Percentiles rank a stretch among this genome's conserved stretches.
These are phyloP conservation scores for Salvia miltiorrhiza DNA, from an alignment of 257 asterid species.

Conservation along the genomic window DNA sequence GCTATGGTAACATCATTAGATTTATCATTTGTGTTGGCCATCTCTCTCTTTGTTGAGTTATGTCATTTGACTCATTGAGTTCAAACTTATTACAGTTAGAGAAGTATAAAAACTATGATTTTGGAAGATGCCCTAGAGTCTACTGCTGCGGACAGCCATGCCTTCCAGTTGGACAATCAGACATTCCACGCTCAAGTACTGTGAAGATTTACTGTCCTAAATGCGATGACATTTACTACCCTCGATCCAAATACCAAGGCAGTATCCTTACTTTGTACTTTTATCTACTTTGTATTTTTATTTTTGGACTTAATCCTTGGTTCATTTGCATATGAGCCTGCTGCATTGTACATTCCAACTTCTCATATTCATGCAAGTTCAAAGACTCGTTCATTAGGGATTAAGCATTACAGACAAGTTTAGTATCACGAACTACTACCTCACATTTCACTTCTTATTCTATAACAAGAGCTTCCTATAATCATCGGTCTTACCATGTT, in stretches of 20 bases:
- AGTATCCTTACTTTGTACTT: slow-evolving; percentile 66
- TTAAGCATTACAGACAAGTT: background rate
- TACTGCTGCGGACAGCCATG: slow-evolving; percentile 97
- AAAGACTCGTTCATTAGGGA: background rate
- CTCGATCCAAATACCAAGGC: slow-evolving; percentile 98
- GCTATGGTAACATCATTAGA: slow-evolving; percentile 68
- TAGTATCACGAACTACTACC: background rate
- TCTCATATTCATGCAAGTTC: background rate
- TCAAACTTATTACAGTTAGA: slow-evolving; percentile 54
- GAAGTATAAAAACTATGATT: slow-evolving; percentile 91
- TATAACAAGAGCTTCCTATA: background rate
- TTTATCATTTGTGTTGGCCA: background rate
- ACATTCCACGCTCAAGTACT: slow-evolving; percentile 84
- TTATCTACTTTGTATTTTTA: slow-evolving; percentile 15
- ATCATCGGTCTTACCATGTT: too few species aligned
- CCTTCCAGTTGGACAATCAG: slow-evolving; percentile 98
- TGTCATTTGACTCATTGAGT: slow-evolving; percentile 14
- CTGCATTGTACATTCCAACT: background rate
- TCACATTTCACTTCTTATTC: background rate
- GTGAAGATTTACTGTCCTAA: slow-evolving; percentile 94
- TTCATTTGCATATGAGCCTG: slow-evolving; percentile 12
- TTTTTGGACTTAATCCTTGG: slow-evolving; percentile 19
- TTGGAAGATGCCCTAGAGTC: slow-evolving; percentile 97
- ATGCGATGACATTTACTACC: slow-evolving; percentile 93
- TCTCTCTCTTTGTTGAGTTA: slow-evolving; percentile 10